A percentile compares a stretch with the other conserved stretches of the same genome.
Conservation (phyloP, 768 basidiomycete species). For the Pleurotus eryngii region DNA sequence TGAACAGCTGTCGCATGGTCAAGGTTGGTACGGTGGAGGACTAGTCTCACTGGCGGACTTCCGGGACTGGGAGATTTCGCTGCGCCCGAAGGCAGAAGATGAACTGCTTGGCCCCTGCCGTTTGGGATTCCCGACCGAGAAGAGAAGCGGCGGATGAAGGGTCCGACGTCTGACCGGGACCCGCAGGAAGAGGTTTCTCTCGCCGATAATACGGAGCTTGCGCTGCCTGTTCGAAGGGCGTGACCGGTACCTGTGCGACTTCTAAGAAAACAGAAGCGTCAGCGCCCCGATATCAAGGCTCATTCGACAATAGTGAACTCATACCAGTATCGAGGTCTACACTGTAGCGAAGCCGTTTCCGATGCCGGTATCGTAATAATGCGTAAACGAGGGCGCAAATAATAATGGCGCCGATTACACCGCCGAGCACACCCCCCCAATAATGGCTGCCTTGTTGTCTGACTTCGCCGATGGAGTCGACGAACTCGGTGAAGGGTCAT, state of each 20-base stretch:
- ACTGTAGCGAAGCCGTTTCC: background rate
- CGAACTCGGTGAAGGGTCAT: background rate
- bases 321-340: background rate
- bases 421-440: constrained; percentile 1
- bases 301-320: background rate
- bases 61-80: too few species aligned
- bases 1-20: too few species aligned
- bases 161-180: background rate
- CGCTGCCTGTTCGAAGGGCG: background rate
- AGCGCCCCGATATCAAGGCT: background rate
- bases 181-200: background rate
- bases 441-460: background rate
- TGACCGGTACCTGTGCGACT: background rate
- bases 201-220: background rate
- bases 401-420: background rate
- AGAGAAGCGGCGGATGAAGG: background rate
- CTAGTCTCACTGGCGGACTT: too few species aligned
- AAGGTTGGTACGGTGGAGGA: too few species aligned
- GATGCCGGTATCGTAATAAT: background rate
- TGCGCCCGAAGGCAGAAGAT: too few species aligned
- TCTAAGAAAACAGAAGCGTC: background rate
- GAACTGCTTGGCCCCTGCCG: background rate
- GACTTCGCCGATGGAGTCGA: background rate
- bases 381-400: background rate
- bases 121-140: background rate